Evolutionary conservation across 78 protist genomes (phyloP), one percentile per base, ranked within the genome.

Genomic region (Dictyostelium intermedium): DNA sequence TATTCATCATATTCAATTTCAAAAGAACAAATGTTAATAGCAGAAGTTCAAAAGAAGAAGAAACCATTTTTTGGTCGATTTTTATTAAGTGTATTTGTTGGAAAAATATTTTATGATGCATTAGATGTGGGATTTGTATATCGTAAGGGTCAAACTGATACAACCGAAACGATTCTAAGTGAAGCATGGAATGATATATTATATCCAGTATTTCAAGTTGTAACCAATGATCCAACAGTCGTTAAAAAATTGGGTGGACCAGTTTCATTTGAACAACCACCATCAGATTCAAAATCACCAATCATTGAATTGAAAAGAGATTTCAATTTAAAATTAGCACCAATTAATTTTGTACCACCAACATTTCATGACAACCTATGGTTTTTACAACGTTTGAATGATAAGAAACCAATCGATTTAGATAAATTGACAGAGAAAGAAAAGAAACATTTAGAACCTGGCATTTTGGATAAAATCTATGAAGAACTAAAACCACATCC

Each of bases 131-230:
- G 20, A 1, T 56, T 78, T 27, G 93, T 85, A 20, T 87, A 87
- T 43, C 27, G 63, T 25, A 87, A 87, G 32, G 93, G 93, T 10
- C 14, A 43, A 32, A 60, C 78, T 5, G 50, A 60, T 8, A 27
- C 74, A 0, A 35, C 73, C n/a, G 93, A 87, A 16, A 6, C 41
- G 5, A 32, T 87, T 45, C 30, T 87, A 8, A 7, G 20, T 16
- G 81, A 87, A 2, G 18, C 93, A 32, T 87, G 93, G 93, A 87
- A 87, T 32, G 85, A 78, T 18, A 84, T 45, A 4, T n/a, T 87
- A 45, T 76, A 78, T 25, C 81, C 82, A 32, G 70, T 87, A 16
- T 87, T 45, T 43, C 45, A 50, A 39, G 39, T 50, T 41, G 85
- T 69, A 0, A 70, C 20, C 25, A 7, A 35, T 6, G n/a, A 76